Percentiles rank a stretch among this genome's conserved stretches.
phyloP scores from a whole-genome alignment of 2,329 filamentous ascomycete genomes.

The Pseudohalonectria lignicola region DNA sequence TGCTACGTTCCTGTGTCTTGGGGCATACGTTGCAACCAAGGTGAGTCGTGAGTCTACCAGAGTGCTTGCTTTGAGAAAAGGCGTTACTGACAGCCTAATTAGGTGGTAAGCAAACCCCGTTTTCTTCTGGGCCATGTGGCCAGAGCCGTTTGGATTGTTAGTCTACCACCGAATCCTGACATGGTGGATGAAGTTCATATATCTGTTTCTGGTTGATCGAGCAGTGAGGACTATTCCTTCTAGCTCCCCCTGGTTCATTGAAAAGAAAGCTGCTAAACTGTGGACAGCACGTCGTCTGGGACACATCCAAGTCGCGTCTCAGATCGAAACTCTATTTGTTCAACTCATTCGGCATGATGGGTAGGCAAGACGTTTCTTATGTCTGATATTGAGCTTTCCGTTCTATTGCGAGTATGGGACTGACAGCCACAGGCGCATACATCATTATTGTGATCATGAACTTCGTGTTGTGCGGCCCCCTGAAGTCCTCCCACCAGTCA shows the following conservation, averaged over 20 bases:
- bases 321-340: not conserved
- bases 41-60: not conserved
- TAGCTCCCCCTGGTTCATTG: not conserved
- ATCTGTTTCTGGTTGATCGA: constrained; percentile 1
- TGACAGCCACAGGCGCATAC: not conserved
- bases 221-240: not conserved
- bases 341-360: not conserved
- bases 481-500: no score
- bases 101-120: no score
- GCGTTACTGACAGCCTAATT: no score
- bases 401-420: no score
- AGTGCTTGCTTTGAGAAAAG: not conserved
- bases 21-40: not conserved
- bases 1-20: not conserved
- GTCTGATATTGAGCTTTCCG: no score
- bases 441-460: constrained; percentile 1
- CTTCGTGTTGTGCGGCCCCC: not conserved
- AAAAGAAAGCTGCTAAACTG: no score
- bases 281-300: not conserved
- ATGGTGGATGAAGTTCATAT: constrained; percentile 1
- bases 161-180: no score
- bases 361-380: not conserved
- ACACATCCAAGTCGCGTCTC: not conserved
- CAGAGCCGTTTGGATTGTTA: no score
- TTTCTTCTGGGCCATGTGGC: no score